A percentile compares a stretch with the other conserved stretches of the same genome.
These are phyloP conservation scores for Vitis cinerea DNA, from an alignment of 164 flowering plant genomes.

Conservation along the genomic window DNA sequence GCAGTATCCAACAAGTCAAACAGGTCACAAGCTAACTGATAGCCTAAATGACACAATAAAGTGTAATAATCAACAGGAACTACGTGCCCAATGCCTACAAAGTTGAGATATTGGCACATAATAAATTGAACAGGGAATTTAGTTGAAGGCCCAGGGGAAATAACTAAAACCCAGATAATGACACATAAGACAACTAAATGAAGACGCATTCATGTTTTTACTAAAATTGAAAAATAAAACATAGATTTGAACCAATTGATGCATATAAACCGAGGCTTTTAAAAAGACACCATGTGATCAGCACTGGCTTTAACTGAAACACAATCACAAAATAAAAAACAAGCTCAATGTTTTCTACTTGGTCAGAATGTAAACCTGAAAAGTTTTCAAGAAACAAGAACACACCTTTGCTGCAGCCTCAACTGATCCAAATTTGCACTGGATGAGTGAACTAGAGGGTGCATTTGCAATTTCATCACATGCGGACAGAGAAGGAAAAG, in stretches of 20 bases:
- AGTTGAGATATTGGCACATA: background rate
- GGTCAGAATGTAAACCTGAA: background rate
- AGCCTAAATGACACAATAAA: background rate
- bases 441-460: constrained; percentile 48
- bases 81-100: background rate
- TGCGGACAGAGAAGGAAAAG: constrained; percentile 60
- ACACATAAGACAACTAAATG: background rate
- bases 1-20: constrained; percentile 22
- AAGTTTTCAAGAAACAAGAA: background rate
- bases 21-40: background rate
- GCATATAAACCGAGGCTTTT: background rate
- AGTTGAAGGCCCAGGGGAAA: background rate
- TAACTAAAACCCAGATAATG: background rate
- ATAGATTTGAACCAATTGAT: no score
- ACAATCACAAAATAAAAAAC: background rate
- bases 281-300: background rate
- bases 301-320: background rate
- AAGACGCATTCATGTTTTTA: background rate
- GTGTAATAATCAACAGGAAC: background rate
- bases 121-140: background rate
- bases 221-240: background rate
- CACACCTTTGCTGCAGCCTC: constrained; percentile 82
- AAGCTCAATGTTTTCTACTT: background rate
- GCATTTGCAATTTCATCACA: constrained; percentile 45
- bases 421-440: constrained; percentile 64